A percentile compares a stretch with the other conserved stretches of the same genome.
phyloP scores from a whole-genome alignment of 2,329 filamentous ascomycete genomes.

The Hypoxylon sp. region DNA sequence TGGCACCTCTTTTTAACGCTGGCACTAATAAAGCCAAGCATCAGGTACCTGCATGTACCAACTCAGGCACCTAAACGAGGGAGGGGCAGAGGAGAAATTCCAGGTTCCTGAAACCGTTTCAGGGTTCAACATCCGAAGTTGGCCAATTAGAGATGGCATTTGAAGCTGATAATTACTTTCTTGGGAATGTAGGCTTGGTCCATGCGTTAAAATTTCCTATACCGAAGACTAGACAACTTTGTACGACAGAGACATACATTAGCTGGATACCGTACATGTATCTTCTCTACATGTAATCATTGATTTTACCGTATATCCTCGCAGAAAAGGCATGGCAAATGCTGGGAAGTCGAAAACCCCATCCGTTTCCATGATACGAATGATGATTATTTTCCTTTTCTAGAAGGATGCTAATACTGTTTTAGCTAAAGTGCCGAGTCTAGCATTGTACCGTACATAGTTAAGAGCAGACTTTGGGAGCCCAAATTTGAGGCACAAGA shows the following conservation, averaged over 20 bases:
- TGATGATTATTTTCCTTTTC: neutral
- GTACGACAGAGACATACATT: neutral
- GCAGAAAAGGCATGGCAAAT: neutral
- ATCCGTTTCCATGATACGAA: neutral
- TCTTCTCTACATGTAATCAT: neutral
- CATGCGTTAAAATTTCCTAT: constrained; percentile 23
- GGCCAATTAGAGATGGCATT: constrained; percentile 37
- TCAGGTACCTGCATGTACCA: constrained; percentile 24
- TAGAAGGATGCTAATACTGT: neutral
- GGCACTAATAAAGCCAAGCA: neutral
- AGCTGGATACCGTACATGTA: neutral
- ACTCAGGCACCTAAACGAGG: neutral
- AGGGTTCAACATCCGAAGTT: constrained; percentile 31
- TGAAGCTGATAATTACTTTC: constrained; percentile 35
- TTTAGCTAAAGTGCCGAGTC: neutral
- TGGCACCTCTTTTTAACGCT: neutral
- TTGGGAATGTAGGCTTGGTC: constrained; percentile 40
- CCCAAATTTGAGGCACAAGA: constrained; percentile 17
- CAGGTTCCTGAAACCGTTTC: constrained; percentile 48
- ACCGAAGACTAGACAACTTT: constrained; percentile 5
- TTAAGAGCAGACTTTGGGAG: neutral
- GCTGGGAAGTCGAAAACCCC: neutral
- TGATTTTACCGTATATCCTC: neutral
- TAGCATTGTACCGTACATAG: neutral
- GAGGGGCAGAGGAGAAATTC: constrained; percentile 27